phyloP scores from a whole-genome alignment of 331 rosid species.

The Malus hybrid region DNA sequence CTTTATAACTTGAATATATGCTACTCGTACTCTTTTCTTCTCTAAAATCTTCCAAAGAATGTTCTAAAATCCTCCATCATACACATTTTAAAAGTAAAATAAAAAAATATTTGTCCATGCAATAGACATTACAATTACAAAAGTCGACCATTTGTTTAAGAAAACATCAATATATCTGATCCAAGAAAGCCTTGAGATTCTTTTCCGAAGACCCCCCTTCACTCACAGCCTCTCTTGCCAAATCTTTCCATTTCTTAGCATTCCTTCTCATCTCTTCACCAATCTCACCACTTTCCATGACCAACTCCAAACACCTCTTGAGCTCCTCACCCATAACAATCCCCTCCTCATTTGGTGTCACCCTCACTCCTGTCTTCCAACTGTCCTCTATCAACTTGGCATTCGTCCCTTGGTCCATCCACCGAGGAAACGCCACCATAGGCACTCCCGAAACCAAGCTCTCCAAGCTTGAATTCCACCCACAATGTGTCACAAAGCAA shows the following conservation, averaged over 20 bases:
- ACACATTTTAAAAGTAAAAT: no score
- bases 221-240: constrained; percentile 26
- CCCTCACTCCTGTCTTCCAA: constrained; percentile 48
- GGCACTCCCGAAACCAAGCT: constrained; percentile 46
- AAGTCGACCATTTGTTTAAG: no score
- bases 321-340: constrained; percentile 33
- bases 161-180: not conserved
- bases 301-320: constrained; percentile 46
- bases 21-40: no score
- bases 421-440: constrained; percentile 46
- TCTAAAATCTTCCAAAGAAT: no score
- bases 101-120: no score
- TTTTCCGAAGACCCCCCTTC: constrained; percentile 36
- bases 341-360: constrained; percentile 27
- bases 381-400: constrained; percentile 42
- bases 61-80: no score
- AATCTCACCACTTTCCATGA: constrained; percentile 26
- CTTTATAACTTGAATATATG: no score
- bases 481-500: constrained; percentile 25
- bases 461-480: constrained; percentile 23
- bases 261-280: constrained; percentile 35
- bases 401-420: constrained; percentile 50
- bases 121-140: no score
- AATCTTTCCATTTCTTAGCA: constrained; percentile 10
- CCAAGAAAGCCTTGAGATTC: constrained; percentile 20